phyloP scores from a whole-genome alignment of 208 protist species.

The Leishmania gerbilli region DNA sequence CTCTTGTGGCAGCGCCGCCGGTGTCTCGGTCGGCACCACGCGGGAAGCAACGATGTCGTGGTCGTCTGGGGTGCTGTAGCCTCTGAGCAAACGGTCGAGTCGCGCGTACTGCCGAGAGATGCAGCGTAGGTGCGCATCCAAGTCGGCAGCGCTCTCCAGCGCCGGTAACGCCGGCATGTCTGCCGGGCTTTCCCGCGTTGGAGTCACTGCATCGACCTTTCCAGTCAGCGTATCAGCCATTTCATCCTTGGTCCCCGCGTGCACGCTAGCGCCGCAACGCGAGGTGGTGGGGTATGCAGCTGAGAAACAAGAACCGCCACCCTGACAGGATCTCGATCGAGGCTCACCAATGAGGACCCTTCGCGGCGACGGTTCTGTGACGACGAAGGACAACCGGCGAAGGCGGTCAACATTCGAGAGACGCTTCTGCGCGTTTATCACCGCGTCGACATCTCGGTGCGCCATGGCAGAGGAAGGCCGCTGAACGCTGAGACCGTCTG shows the following conservation, averaged over 20 bases:
- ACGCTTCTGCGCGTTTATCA: background rate
- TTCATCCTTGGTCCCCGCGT: too few species aligned
- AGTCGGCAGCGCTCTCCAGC: background rate
- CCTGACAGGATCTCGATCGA: background rate
- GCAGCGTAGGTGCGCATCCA: background rate
- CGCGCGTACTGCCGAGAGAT: conserved; percentile 9
- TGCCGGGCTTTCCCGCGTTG: too few species aligned
- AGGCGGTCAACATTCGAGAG: background rate
- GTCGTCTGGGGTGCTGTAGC: background rate
- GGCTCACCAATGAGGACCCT: background rate
- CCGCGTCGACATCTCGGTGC: background rate
- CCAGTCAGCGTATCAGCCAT: background rate
- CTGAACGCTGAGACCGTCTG: background rate
- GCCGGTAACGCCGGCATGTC: background rate
- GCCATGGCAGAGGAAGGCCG: background rate
- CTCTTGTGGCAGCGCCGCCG: background rate
- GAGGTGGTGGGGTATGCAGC: too few species aligned
- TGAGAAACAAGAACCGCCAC: background rate
- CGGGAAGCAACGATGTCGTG: background rate
- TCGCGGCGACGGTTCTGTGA: background rate
- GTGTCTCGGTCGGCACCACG: background rate
- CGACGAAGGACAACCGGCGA: background rate
- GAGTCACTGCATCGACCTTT: background rate
- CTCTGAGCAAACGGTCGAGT: conserved; percentile 7
- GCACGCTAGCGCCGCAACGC: background rate